Percentiles rank a stretch among this genome's conserved stretches.
These are phyloP conservation scores for Periconia sp. DNA, from an alignment of 2,329 filamentous ascomycete genomes.

Conservation along the genomic window DNA sequence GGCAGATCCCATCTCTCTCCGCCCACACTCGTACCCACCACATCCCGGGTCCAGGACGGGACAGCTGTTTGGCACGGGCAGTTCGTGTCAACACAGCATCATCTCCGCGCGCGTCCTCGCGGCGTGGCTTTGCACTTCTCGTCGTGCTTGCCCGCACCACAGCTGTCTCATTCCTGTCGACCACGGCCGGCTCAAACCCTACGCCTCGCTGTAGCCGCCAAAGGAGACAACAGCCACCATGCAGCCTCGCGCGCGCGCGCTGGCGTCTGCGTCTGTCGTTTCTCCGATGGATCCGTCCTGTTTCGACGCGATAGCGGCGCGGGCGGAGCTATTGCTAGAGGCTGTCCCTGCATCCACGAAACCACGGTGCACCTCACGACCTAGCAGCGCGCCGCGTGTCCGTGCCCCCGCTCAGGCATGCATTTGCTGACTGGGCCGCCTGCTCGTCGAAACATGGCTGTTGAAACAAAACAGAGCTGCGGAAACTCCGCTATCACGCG, in stretches of 20 bases:
- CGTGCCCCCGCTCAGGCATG: background rate
- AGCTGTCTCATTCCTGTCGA: slow-evolving; percentile 2
- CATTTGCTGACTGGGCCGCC: too few species aligned
- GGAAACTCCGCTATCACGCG: background rate
- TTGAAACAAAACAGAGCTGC: slow-evolving; percentile 5
- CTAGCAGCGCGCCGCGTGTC: background rate
- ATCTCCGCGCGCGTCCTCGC: too few species aligned
- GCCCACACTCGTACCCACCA: too few species aligned
- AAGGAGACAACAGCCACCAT: background rate
- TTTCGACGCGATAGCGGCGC: slow-evolving; percentile 2
- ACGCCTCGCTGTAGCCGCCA: slow-evolving; percentile 3
- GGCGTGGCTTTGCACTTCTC: too few species aligned
- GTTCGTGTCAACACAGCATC: too few species aligned
- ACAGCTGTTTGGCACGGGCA: too few species aligned
- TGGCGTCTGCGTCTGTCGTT: background rate
- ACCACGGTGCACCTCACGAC: background rate
- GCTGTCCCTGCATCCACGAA: slow-evolving; percentile 7
- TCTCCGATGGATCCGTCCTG: background rate
- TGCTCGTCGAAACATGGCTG: slow-evolving; percentile 1
- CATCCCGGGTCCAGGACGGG: too few species aligned
- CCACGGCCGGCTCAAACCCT: background rate
- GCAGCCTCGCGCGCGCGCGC: background rate
- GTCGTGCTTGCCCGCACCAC: too few species aligned
- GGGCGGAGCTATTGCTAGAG: background rate
- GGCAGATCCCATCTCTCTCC: too few species aligned